Base-by-base conservation (phyloP, 176 grass and related monocot species). In the Bonia amplexicaulis region DNA sequence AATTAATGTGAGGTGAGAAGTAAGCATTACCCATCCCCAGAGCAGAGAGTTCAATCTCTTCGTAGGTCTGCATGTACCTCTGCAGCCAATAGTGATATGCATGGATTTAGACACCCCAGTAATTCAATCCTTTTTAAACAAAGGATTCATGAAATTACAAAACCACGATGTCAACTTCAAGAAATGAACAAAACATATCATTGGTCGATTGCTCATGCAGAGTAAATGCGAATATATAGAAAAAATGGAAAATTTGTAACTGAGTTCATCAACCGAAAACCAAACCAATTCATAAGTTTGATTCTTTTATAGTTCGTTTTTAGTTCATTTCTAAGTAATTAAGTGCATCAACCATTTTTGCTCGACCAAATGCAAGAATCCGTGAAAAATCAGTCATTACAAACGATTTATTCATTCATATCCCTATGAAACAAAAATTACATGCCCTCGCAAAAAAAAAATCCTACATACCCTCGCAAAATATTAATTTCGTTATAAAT, bases 51-150 rank as follows among this genome's bases (percentile, higher is more conserved):
- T 97, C 94, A 51, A 97, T 85, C 85, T 97, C 94, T 14, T 97
- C 85, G 22, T 97, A 87, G 72, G 92, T 93, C 70, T 94, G 94
- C 92, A 97, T 94, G 37, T 97, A 93, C 76, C 91, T 90, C 91
- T 97, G 82, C 88, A 92, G 1, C 12, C 41, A 67, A 3, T 19
- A 83, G 22, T 26, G 3, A 47, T 44, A 44, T 45, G 42, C 42
- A 45, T 13, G 46, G 12, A 4, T 83, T 61, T 15, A 80, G 59
- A 53, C 10, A 61, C 4, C 9, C 67, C 0, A 12, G 9, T 10
- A 27, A 82, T 42, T 27, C 2, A 9, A 7, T 66, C 17, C 16
- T 2, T 2, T 66, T 3, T 9, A 5, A 22, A 55, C 12, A 9
- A 63, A 83, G 15, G 1, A 37, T 61, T 23, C 37, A 20, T 69